These are phyloP conservation scores for Candida hispaniensis DNA, from an alignment of 805 yeast species.

Conservation along the genomic window DNA sequence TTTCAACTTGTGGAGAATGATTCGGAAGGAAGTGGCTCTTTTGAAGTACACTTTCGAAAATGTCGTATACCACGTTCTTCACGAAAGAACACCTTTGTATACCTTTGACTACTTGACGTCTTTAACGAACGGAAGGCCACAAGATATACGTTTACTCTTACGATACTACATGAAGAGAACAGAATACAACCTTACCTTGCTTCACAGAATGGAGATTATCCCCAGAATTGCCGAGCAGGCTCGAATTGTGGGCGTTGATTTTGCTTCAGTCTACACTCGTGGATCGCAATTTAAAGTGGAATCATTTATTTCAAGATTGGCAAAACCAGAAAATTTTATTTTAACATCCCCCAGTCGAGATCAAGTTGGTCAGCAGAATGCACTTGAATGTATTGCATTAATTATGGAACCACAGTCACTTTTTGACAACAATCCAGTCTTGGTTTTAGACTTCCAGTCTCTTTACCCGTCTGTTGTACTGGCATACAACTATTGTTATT, in stretches of 20 bases:
- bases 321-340: slow-evolving; percentile 65
- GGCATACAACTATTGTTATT: slow-evolving; percentile 69
- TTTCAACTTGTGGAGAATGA: slow-evolving; percentile 72
- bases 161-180: slow-evolving; percentile 40
- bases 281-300: slow-evolving; percentile 96
- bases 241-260: slow-evolving; percentile 78
- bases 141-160: slow-evolving; percentile 19
- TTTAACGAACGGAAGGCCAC: slow-evolving; percentile 5
- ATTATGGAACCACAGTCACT: slow-evolving; percentile 87
- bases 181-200: slow-evolving; percentile 36
- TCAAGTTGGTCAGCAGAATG: slow-evolving; percentile 73
- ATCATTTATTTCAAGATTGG: slow-evolving; percentile 61
- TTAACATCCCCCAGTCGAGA: slow-evolving; percentile 67
- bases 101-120: slow-evolving; percentile 38
- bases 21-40: slow-evolving; percentile 53
- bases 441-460: slow-evolving; percentile 88
- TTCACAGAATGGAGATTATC: slow-evolving; percentile 55
- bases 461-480: slow-evolving; percentile 86
- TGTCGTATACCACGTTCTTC: slow-evolving; percentile 56
- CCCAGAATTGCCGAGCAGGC: slow-evolving; percentile 72
- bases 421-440: slow-evolving; percentile 77
- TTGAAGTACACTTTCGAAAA: slow-evolving; percentile 68
- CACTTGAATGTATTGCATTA: slow-evolving; percentile 78
- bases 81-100: slow-evolving; percentile 56
- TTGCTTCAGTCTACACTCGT: slow-evolving; percentile 71